These are phyloP conservation scores for Malus asiatica DNA, from an alignment of 306 rosid genomes.

Conservation along the genomic window DNA sequence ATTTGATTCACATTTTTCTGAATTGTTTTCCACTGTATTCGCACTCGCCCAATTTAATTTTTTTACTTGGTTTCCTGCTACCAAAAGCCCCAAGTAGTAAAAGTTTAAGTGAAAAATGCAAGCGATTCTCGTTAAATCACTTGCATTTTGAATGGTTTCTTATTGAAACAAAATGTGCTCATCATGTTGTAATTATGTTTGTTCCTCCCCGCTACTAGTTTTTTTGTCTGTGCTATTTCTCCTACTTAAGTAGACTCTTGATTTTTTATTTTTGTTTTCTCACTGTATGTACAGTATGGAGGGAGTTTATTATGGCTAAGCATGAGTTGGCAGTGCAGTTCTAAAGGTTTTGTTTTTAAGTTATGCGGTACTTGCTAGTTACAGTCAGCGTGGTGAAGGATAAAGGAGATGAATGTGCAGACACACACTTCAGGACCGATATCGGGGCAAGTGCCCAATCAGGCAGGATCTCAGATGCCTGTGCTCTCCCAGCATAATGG, in stretches of 20 bases:
- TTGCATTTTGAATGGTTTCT: neutral
- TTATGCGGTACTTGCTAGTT: slow-evolving; percentile 31
- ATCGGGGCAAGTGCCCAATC: slow-evolving; percentile 68
- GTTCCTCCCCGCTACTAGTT: neutral
- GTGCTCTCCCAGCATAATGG: slow-evolving; percentile 51
- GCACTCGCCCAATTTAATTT: neutral
- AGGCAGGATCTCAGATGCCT: slow-evolving; percentile 61
- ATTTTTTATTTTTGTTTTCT: neutral
- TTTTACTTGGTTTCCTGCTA: neutral
- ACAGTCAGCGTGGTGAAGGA: slow-evolving; percentile 18
- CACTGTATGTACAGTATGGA: neutral
- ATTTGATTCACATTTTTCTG: neutral
- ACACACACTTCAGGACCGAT: slow-evolving; percentile 58
- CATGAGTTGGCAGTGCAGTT: slow-evolving; percentile 19
- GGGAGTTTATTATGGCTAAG: slow-evolving; percentile 7
- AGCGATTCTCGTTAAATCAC: neutral
- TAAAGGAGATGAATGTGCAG: slow-evolving; percentile 59
- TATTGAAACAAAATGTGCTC: neutral
- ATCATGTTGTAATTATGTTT: neutral
- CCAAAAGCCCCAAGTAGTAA: neutral
- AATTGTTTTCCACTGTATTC: neutral
- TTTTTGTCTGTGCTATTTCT: neutral
- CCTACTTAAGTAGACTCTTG: neutral
- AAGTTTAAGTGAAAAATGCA: neutral
- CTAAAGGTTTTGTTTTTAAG: slow-evolving; percentile 20